phyloP scores from a whole-genome alignment of 768 basidiomycete genomes.

The Pleurotus cornucopiae region DNA sequence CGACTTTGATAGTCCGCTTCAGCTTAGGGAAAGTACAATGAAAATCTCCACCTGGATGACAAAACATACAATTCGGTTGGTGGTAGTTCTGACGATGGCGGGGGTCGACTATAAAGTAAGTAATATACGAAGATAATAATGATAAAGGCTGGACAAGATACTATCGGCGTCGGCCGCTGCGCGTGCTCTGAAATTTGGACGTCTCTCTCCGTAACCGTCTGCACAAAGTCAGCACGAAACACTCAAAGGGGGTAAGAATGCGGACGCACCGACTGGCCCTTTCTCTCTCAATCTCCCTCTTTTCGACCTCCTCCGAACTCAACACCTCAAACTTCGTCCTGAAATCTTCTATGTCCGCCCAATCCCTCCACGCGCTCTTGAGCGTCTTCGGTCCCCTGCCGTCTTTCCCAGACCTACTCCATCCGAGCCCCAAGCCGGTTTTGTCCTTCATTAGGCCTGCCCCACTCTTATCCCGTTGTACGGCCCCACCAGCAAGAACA shows the following conservation, averaged over 20 bases:
- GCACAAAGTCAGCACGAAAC: slow-evolving; percentile 10
- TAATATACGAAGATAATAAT: neutral
- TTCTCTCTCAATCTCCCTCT: slow-evolving; percentile 84
- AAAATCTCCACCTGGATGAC: too few relatives aligned
- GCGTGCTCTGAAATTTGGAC: slow-evolving; percentile 56
- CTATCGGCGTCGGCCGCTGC: slow-evolving; percentile 32
- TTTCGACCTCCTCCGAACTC: slow-evolving; percentile 87
- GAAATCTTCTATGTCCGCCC: slow-evolving; percentile 89
- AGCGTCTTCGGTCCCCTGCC: slow-evolving; percentile 79
- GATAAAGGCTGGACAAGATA: slow-evolving; percentile 9
- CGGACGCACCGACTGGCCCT: slow-evolving; percentile 61
- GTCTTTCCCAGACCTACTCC: slow-evolving; percentile 73
- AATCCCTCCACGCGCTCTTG: slow-evolving; percentile 92
- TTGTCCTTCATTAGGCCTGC: slow-evolving; percentile 69
- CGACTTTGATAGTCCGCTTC: too few relatives aligned
- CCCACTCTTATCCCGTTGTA: slow-evolving; percentile 43
- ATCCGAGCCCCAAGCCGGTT: slow-evolving; percentile 74
- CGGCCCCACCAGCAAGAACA: slow-evolving; percentile 22
- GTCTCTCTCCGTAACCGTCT: slow-evolving; percentile 64
- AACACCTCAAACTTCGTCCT: slow-evolving; percentile 84
- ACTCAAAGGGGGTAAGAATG: neutral
- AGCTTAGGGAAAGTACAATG: too few relatives aligned
- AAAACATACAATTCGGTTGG: too few relatives aligned
- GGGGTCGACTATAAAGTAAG: neutral
- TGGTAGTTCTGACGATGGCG: too few relatives aligned